A percentile compares a stretch with the other conserved stretches of the same genome.
Conservation (phyloP, 192 early-diverging fungal species). For the Coemansia reversa region DNA sequence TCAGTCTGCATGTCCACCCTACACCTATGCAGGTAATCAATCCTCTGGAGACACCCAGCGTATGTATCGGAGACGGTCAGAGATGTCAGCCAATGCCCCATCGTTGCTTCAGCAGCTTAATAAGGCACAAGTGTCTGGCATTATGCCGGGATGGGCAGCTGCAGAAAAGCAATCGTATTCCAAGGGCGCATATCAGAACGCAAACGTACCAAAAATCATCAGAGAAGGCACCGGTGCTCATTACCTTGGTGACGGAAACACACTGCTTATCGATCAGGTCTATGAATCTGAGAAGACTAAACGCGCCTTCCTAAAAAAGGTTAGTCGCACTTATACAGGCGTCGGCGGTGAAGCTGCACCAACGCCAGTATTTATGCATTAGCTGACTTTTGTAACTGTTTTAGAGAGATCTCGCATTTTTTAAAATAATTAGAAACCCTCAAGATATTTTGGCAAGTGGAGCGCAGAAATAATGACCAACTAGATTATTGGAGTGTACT, state of each 20-base stretch:
- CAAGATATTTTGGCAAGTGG: neutral
- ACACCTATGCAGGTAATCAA: neutral
- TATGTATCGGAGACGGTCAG: constrained; percentile 24
- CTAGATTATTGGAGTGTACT: constrained; percentile 30
- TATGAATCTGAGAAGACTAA: constrained; percentile 43
- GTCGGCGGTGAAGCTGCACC: constrained; percentile 41
- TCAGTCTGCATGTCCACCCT: neutral
- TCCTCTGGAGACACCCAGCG: constrained; percentile 15
- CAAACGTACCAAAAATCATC: constrained; percentile 11
- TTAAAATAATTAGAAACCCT: neutral
- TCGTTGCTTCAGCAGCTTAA: constrained; percentile 51
- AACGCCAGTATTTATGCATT: constrained; percentile 31
- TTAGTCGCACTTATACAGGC: constrained; percentile 38
- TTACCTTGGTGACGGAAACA: constrained; percentile 44
- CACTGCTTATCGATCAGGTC: constrained; percentile 45
- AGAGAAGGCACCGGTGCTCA: constrained; percentile 25
- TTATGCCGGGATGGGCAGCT: constrained; percentile 22
- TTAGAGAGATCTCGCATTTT: neutral
- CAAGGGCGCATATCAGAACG: constrained; percentile 46
- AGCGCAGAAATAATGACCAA: neutral
- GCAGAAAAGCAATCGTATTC: constrained; percentile 35
- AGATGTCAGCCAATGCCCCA: constrained; percentile 34
- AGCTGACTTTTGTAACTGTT: neutral
- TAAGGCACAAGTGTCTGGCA: constrained; percentile 25
- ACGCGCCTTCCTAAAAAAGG: constrained; percentile 39